Evolutionary conservation across 2,329 filamentous ascomycete species (phyloP), one percentile per base, ranked within the genome.

Genomic region (Fusarium penzigii): DNA sequence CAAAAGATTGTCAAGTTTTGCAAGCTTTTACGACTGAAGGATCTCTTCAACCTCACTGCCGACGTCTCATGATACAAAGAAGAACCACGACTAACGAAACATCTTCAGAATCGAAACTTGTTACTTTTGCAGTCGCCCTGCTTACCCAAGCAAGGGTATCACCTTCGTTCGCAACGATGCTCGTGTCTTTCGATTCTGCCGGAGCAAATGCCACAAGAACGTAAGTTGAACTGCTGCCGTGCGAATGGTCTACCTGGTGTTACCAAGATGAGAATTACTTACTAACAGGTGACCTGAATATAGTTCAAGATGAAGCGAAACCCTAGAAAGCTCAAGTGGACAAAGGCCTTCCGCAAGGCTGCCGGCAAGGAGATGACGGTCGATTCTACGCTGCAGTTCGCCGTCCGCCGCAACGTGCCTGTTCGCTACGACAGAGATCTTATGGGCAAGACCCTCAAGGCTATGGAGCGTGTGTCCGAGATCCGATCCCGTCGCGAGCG

Each of bases 301-400:
- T 61, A 85, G 80, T 96, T 95, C 84, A 94, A 95, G 78, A 96
- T 96, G 90, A 96, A 96, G 88, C 87, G 94, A 63, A 97, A 97
- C 77, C 92, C 93, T 36, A 87, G 93, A 72, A 96, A 97, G 75
- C 84, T 97, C 65, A 94, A 92, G 75, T 97, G 93, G 94, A 97
- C 93, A 57, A 96, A 97, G 81, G 86, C 90, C 47, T 93, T 92
- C 82, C 88, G 92, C 68, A 88, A 87, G 70, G 71, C 71, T 16
- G 87, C 89, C 52, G 90, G 90, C 77, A 95, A 92, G 78, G 82
- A 86, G 70, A 85, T 96, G 90, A 89, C 90, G 51, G 92, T 97
- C 74, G 94, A 99, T 81, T 89, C 85, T 67, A 96, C 93, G 32
- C 86, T 99, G 55, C 88, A 91, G 69, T 96, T 97, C 76, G 89